Evolutionary conservation across 2,329 filamentous ascomycete genomes (phyloP), one percentile per base, ranked within the genome.

Genomic region (Alternaria tenuissima): DNA sequence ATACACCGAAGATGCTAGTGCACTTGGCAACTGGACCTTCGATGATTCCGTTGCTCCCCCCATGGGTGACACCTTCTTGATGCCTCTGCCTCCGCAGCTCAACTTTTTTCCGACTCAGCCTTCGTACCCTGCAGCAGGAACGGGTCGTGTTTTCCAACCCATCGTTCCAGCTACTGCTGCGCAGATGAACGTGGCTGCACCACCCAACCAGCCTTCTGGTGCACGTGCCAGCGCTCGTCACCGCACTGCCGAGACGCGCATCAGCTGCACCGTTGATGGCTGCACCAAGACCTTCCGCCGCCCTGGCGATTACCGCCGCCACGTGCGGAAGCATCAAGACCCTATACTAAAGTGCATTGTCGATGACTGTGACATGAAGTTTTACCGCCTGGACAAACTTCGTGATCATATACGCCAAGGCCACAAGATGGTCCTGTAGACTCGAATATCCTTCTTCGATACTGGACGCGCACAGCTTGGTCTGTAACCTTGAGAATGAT

Each of bases 351-450:
- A 16, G 1, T 54, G 55, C 16, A 14, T 53, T 7, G 24, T 61
- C 6, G 34, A 38, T 4, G 43, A 46, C 1, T 55, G 55, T 34
- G 8, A 39, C 49, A 58, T 18, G 55, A 58, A 52, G 26, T 61
- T 61, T 44, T 26, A 42, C 18, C 55, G 59, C 22, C n/a, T 44
- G 14, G 59, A 57, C 54, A 61, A 58, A 46, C 24, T 54, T 30
- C 54, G 49, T 24, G 55, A 26, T 18, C 54, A 61, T 12, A 7
- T 41, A 1, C 52, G 32, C 7, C 49, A 55, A 2, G 28, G 52
- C 4, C 52, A 54, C 28, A 54, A 36, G 8, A 44, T 44, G 2
- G 24, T 26, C 24, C 0, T 26, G 24, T 26, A 26, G 24, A 26
- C 2, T 26, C 24, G 24, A 26, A 2, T 7, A 26, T 26, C 6